Evolutionary conservation across 805 yeast species (phyloP), one percentile per base, ranked within the genome.

Genomic region (Brettanomyces sp.): DNA sequence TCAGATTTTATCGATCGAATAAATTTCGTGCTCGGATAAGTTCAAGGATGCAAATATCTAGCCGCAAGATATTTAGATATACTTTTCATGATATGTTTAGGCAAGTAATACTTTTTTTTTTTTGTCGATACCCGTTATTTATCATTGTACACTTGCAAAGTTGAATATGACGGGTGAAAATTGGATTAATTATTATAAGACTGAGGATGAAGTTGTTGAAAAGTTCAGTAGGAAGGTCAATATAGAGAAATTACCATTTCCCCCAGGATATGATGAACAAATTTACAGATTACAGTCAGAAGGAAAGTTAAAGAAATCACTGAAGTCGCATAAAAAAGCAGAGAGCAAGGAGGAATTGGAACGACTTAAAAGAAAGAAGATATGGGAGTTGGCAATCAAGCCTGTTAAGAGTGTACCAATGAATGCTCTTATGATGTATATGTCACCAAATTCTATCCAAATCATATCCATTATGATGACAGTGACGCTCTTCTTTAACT

Each of bases 391-490:
- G 36, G 95, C 96, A 2, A 64, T 76, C 13, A 79, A 80, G 1
- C 96, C 97, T 0, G 85, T 88, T 3, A 91, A 89, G 59, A 58
- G 51, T 28, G 74, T 93, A n/a, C 95, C 97, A 6, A 85, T 88
- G 95, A 93, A 87, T 57, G 63, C 85, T 43, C 68, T 87, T 42
- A 87, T 91, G 95, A 80, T 88, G 49, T 93, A 87, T 62, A 86
- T 91, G 87, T 80, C 96, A 0, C 98, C 98, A 32, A 83, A 84
- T 56, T 77, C 95, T 3, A 67, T 93, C 25, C 98, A 93, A 56
- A 73, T 91, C 53, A 88, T 91, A 51, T 93, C 97, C 3, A 84
- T 91, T 41, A 82, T 89, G 66, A 90, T 89, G 85, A 83, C 95
- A 0, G 61, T 85, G 28, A 87, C 83, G 87, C 69, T 91, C 54